Evolutionary conservation across 2,329 filamentous ascomycete genomes (phyloP), one percentile per base, ranked within the genome.

Genomic region (Trichoderma hamatum): DNA sequence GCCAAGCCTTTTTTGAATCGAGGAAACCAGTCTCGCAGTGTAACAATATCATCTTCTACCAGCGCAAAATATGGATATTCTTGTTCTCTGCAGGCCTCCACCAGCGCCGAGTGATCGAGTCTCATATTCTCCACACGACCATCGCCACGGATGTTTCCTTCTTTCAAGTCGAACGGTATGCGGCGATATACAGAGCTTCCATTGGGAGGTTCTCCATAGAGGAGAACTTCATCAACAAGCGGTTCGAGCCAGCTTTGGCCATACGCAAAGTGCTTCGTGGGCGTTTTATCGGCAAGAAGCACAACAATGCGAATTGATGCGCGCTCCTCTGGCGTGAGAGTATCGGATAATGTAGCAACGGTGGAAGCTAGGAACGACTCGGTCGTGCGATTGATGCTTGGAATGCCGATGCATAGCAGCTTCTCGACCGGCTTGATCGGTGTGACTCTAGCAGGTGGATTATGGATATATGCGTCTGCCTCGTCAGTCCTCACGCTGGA

Each of bases 1-100:
- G 69, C 68, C 1, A 81, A 67, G 1, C 75, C 79, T 26, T 67
- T 71, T 10, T 72, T 72, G n/a, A 78, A 72, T 1, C 75, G 72
- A 3, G 69, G 67, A 60, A 76, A 78, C 79, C 79, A 81, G 66
- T 78, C 76, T 1, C 74, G 74, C 9, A 76, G 75, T 7, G 79
- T 76, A 21, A 81, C 74, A 24, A 80, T 72, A 54, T 81, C 79
- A 70, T 81, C 79, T 66, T 81, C 79, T 46, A 81, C 73, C 6
- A 81, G 75, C 5, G 77, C 78, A 68, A 81, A 78, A 65, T 79
- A 81, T 1, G 73, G 74, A 4, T 77, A 71, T 0, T 74, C 73
- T 26, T 72, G 73, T 52, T 70, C 36, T 26, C 74, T 73, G 36
- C 79, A 81, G 1, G 74, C 59, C 69, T 79, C 77, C 58, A 79